Evolutionary conservation across 768 basidiomycete genomes (phyloP).

Genomic region (Inosperma sp.): DNA sequence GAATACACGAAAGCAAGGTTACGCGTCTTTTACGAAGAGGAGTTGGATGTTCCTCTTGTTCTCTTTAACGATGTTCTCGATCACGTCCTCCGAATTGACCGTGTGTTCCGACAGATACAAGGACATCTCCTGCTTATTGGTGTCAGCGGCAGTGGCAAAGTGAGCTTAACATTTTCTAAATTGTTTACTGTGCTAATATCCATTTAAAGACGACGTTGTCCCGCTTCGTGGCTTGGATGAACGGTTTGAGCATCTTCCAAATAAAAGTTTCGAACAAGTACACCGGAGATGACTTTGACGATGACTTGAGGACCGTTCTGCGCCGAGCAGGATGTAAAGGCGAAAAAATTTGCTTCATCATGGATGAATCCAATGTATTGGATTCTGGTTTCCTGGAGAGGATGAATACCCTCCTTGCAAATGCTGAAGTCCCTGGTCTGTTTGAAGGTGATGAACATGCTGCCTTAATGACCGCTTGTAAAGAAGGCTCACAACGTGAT

Average conservation of each 20-base stretch:
- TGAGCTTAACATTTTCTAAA: constrained; percentile 29
- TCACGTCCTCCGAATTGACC: constrained; percentile 95
- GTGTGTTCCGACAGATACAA: constrained; percentile 97
- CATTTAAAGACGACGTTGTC: constrained; percentile 82
- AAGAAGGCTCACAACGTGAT: constrained; percentile 98
- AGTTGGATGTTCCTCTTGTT: constrained; percentile 94
- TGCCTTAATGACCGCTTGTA: constrained; percentile 98
- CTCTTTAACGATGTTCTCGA: constrained; percentile 98
- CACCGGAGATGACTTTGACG: constrained; percentile 97
- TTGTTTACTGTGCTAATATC: constrained; percentile 10
- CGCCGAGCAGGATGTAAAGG: constrained; percentile 96
- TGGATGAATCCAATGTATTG: constrained; percentile 99
- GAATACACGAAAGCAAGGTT: constrained; percentile 97
- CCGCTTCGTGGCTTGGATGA: constrained; percentile 99
- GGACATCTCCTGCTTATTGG: constrained; percentile 96
- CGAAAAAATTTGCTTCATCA: constrained; percentile 99
- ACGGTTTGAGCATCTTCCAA: constrained; percentile 97
- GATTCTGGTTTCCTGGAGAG: constrained; percentile 98
- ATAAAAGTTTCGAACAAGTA: constrained; percentile 99
- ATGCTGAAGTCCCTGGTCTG: constrained; percentile 99
- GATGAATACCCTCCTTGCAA: constrained; percentile 99
- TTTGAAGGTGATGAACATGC: constrained; percentile 99
- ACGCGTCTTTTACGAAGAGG: constrained; percentile 98
- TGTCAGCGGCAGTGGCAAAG: constrained; percentile 98
- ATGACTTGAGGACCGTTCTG: constrained; percentile 91